phyloP scores from a whole-genome alignment of 352 stramenopile genomes.

The Phytopythium chamaehyphon region DNA sequence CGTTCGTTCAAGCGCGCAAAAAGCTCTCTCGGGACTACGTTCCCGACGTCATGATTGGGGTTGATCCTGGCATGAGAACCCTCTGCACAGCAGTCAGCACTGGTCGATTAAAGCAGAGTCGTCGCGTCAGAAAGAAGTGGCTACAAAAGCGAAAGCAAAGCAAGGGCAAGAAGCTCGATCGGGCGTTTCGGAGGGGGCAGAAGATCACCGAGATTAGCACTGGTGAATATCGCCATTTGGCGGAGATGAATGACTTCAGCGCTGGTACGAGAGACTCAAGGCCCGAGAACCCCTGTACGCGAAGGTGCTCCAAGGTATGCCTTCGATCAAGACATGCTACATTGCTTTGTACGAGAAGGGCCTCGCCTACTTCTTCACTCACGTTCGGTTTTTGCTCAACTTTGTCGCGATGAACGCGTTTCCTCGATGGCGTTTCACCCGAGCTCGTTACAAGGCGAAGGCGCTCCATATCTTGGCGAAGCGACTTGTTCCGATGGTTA shows the following conservation, averaged over 20 bases:
- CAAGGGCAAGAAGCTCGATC: too few species aligned
- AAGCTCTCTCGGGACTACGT: neutral
- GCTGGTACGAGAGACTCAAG: constrained; percentile 3
- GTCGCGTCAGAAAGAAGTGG: too few species aligned
- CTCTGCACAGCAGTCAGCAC: neutral
- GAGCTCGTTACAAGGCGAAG: neutral
- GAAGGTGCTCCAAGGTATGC: constrained; percentile 5
- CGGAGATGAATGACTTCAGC: neutral
- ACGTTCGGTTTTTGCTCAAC: constrained; percentile 3
- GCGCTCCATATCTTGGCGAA: neutral
- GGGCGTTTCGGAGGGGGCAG: too few species aligned
- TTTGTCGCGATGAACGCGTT: constrained; percentile 7
- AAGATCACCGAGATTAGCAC: neutral
- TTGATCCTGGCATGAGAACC: constrained; percentile 7
- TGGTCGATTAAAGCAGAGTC: neutral
- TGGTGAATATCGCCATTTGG: constrained; percentile 8
- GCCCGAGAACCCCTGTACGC: neutral
- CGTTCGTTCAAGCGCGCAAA: too few species aligned
- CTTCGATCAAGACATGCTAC: constrained; percentile 14
- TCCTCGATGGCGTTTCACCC: neutral
- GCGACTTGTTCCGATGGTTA: neutral
- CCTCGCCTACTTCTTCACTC: constrained; percentile 11
- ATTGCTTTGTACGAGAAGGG: constrained; percentile 5
- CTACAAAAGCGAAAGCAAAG: too few species aligned
- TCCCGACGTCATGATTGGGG: constrained; percentile 10